Evolutionary conservation across 1,139 yeast species (phyloP), one percentile per base, ranked within the genome.

Genomic region (Spathaspora sp.): DNA sequence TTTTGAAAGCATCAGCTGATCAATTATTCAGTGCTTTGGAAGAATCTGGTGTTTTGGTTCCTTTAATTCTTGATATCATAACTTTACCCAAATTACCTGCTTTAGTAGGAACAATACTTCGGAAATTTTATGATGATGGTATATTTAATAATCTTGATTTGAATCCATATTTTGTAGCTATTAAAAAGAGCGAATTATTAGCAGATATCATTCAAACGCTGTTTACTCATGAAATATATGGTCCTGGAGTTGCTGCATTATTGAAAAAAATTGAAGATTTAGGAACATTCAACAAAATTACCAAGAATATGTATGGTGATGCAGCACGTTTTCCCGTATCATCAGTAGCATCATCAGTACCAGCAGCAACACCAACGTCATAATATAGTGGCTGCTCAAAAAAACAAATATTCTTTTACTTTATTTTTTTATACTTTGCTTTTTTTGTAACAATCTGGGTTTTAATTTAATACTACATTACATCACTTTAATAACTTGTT

Each of bases 211-310:
- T 67, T 7, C 67, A 73, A 50, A 41, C 20, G 6, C 44, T 59
- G 7, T 61, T 74, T 41, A 63, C 72, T 16, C 52, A 60, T 46
- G 66, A 68, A 1, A 54, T 46, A 5, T 67, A 65, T 56, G 61
- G 67, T 11, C 76, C 76, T 2, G 60, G 65, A 5, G 37, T 72
- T 26, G 78, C 70, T 2, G 52, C 50, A 47, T 47, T 74, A 6
- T 63, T 74, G 47, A 55, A 66, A 44, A 61, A 62, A 44, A 56
- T 70, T 63, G 74, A 74, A 43, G 53, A 57, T 38, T 46, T 50
- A 13, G 79, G 78, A 0, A 66, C 59, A 16, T 71, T 52, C 51
- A 57, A 62, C 36, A 64, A 64, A 27, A 52, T 74, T 15, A 70
- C 68, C 51, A 57, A 55, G 33, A 70, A 68, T 42, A 59, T 74